Evolutionary conservation across 1,284 basidiomycete genomes (phyloP).

Genomic region (Naganishia liquefaciens): DNA sequence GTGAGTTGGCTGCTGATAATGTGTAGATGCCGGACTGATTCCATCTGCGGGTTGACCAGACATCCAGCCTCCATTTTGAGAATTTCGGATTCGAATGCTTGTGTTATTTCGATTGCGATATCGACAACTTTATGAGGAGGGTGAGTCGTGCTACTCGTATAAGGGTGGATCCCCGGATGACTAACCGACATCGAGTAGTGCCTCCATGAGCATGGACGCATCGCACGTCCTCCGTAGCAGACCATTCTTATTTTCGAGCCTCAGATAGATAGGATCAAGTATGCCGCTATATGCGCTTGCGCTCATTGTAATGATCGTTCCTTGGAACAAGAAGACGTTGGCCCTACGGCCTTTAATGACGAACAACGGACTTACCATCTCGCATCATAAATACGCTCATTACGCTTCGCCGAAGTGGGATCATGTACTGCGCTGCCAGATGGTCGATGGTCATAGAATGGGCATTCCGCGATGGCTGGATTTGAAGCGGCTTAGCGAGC

Average conservation of each 20-base stretch:
- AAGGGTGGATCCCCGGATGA: background rate
- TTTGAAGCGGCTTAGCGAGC: background rate
- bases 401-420: constrained; percentile 49
- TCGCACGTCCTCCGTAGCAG: constrained; percentile 50
- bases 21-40: constrained; percentile 52
- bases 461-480: constrained; percentile 27
- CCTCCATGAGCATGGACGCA: constrained; percentile 53
- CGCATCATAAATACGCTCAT: constrained; percentile 51
- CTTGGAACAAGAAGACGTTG: constrained; percentile 29
- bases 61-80: constrained; percentile 52
- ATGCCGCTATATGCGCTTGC: constrained; percentile 45
- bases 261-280: constrained; percentile 49
- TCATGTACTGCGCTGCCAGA: constrained; percentile 52
- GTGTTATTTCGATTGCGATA: constrained; percentile 45
- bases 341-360: no score
- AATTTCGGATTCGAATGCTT: constrained; percentile 53
- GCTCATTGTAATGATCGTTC: constrained; percentile 50
- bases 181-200: constrained; percentile 50
- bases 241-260: constrained; percentile 50
- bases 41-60: constrained; percentile 51
- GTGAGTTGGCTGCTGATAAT: constrained; percentile 53
- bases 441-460: constrained; percentile 51
- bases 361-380: constrained; percentile 44
- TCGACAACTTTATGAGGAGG: constrained; percentile 41
- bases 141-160: constrained; percentile 1